Evolutionary conservation across 1,139 yeast genomes (phyloP), one percentile per base, ranked within the genome.

Genomic region (Diutina siamensis): DNA sequence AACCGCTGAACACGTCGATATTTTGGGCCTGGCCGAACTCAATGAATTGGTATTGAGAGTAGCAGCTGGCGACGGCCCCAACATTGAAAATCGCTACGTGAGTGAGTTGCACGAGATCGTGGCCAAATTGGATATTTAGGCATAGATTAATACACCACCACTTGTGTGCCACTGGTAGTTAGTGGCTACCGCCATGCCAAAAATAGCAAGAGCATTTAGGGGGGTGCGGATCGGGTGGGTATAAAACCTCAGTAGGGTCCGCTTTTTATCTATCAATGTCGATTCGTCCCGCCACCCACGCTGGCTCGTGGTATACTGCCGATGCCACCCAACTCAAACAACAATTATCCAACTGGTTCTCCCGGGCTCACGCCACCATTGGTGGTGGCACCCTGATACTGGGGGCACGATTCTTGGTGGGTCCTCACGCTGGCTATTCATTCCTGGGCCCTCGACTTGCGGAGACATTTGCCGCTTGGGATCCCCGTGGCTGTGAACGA

Each of bases 1-100:
- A 58, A 92, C 97, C 1, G 97, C 98, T 0, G 98, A 92, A 56
- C 98, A 92, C 62, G 98, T 92, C 21, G 98, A 94, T 60, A 88
- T 92, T 48, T 69, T 92, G 45, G 98, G 98, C 1, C 80, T 95
- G 49, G 88, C 97, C 0, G 95, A 83, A 58, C 68, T 92, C 59
- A 92, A 92, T 59, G 97, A 92, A 57, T 67, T 89, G 56, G 70
- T 92, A 4, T 68, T 92, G 48, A 75, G 76, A 50, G 89, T 92
- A 20, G 97, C 89, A 3, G 72, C 87, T 44, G 98, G 97, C 0
- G 61, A 70, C 45, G 95, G 94, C 4, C 77, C 76, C 44, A 60
- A 67, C 19, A 84, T 92, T 48, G 67, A 75, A 36, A 80, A 82
- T 52, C 67, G 76, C 46, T 68, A 74, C 47, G 66, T 74, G 34